A percentile compares a stretch with the other conserved stretches of the same genome.
These are phyloP conservation scores for Trichoderma semiorbis DNA, from an alignment of 2,329 filamentous ascomycete genomes.

Conservation along the genomic window DNA sequence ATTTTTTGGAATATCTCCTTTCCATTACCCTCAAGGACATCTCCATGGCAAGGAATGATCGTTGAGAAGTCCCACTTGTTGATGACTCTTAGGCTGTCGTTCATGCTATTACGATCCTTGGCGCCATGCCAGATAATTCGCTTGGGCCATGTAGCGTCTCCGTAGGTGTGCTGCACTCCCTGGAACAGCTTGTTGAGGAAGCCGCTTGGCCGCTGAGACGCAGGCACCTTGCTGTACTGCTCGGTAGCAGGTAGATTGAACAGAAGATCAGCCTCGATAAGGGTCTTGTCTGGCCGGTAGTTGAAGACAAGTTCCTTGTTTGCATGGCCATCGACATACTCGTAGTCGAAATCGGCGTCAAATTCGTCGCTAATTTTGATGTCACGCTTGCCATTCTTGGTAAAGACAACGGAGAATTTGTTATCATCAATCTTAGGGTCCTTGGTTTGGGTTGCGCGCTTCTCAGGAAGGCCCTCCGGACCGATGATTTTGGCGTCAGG, in stretches of 20 bases:
- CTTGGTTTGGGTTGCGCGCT: constrained; percentile 56
- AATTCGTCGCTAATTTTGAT: constrained; percentile 70
- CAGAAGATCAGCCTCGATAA: constrained; percentile 86
- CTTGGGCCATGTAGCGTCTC: constrained; percentile 70
- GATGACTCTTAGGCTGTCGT: constrained; percentile 66
- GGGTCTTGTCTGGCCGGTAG: constrained; percentile 71
- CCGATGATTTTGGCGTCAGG: constrained; percentile 77
- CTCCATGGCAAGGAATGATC: constrained; percentile 89
- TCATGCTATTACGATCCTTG: constrained; percentile 65
- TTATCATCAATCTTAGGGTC: constrained; percentile 47
- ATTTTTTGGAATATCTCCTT: constrained; percentile 75
- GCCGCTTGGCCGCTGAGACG: constrained; percentile 28
- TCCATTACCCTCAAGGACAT: constrained; percentile 70
- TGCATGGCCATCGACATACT: constrained; percentile 74
- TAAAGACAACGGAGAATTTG: constrained; percentile 66
- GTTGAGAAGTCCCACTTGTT: constrained; percentile 78
- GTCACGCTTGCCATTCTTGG: constrained; percentile 48
- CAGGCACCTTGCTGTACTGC: constrained; percentile 73
- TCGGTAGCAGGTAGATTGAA: constrained; percentile 89
- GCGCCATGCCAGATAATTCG: constrained; percentile 77
- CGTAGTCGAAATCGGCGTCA: constrained; percentile 78
- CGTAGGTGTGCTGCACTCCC: constrained; percentile 57
- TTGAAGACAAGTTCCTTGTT: constrained; percentile 88
- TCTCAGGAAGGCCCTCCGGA: constrained; percentile 78
- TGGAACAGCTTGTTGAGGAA: constrained; percentile 44